Percentiles rank a stretch among this genome's conserved stretches.
Evolutionary conservation across 768 basidiomycete genomes (phyloP).

Genomic region (Crucibulum laeve): DNA sequence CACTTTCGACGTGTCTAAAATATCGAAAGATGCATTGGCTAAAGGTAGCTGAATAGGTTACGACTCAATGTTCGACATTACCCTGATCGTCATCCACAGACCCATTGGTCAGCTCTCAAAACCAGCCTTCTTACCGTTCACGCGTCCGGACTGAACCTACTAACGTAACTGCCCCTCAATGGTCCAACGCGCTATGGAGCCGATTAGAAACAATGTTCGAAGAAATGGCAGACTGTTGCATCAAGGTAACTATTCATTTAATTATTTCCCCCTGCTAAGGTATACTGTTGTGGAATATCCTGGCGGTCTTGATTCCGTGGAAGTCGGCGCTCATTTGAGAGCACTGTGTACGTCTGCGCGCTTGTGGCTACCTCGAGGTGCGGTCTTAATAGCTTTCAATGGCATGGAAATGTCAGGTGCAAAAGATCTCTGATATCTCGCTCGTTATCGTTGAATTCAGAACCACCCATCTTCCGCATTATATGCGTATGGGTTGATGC

Average conservation of each 20-base stretch:
- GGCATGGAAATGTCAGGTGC: not conserved
- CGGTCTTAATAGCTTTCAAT: not conserved
- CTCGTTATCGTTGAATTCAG: too few species aligned
- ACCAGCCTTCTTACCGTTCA: slow-evolving; percentile 70
- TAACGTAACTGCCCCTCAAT: slow-evolving; percentile 81
- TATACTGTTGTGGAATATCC: not conserved
- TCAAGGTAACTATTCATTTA: slow-evolving; percentile 52
- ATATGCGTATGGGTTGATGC: not conserved
- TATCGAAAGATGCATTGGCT: slow-evolving; percentile 79
- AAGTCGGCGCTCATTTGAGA: not conserved
- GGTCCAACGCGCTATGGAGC: slow-evolving; percentile 75
- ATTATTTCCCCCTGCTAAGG: not conserved
- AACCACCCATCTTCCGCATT: too few species aligned
- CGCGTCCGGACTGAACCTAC: slow-evolving; percentile 90
- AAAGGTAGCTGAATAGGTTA: slow-evolving; percentile 51
- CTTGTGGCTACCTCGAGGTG: not conserved
- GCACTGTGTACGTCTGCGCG: not conserved
- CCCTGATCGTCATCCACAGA: slow-evolving; percentile 7
- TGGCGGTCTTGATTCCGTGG: too few species aligned
- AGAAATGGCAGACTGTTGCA: slow-evolving; percentile 87
- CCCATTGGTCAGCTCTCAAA: slow-evolving; percentile 21
- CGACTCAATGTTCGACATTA: slow-evolving; percentile 11
- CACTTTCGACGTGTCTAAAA: slow-evolving; percentile 82
- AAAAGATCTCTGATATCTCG: not conserved
- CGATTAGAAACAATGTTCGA: slow-evolving; percentile 80